Base-by-base conservation (phyloP, 306 rosid genomes). In the Gastrolobium bilobum region DNA sequence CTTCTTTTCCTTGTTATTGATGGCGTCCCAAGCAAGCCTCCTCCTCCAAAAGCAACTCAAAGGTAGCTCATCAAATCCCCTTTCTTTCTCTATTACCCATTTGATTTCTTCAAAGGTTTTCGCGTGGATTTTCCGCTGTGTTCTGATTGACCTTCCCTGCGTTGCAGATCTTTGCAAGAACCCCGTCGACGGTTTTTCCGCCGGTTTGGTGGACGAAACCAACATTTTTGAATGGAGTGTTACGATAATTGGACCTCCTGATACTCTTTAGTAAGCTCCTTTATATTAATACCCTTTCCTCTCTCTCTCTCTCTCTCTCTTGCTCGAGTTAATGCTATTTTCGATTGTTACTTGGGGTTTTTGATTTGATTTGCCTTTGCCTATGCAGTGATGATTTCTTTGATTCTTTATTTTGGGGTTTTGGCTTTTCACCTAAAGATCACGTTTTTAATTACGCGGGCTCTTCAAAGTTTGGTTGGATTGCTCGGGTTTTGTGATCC, bases 211-310 rank as follows among this genome's bases (percentile, higher is more conserved):
- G 5, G 98, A 94, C 47, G 98, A 94, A 72, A 84, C 26, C 77
- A 92, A 94, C 84, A 88, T 94, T 63, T 94, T 94, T 68, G 98
- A 94, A 77, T 94, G 98, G 98, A 92, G 96, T 64, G 98, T 94
- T 1, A 94, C 98, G 8, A 82, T 94, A 80, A 94, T 94, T 85
- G 98, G 98, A 2, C 98, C 98, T 4, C 98, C 98, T 0, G 98
- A 94, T 87, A 94, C 98, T 79, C 97, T 94, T 4, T 94, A 94
- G 98, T 94, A 87, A 68, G 97, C 78, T 4, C 66, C 30, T 39
- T 43, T 57, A 30, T 4, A 44, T 10, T 2, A 8, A 50, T n/a
- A 13, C 43, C 57, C 31, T n/a, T 3, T 39, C 13, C 4, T 10
- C 10, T 42, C 42, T 14, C 6, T 4, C 13, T 3, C 29, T 2